Evolutionary conservation across 169 alveolate species (phyloP).

Genomic region (Amoebophrya sp.): DNA sequence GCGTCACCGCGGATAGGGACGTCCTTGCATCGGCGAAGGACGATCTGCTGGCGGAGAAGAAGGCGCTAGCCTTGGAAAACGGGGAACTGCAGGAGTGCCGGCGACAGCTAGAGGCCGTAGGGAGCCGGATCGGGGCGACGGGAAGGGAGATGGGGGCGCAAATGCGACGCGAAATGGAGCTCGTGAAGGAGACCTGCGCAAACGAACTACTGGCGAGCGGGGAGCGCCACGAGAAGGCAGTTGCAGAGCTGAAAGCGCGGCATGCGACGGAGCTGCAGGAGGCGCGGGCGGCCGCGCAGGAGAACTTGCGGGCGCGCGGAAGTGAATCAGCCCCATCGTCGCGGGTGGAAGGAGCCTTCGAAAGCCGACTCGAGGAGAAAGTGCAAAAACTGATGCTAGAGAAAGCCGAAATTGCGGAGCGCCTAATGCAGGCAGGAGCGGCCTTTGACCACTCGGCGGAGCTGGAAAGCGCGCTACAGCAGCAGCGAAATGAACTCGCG

Average conservation of each 20-base stretch:
- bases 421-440: no score
- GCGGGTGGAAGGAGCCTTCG: no score
- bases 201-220: background rate
- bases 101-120: background rate
- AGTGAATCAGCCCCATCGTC: no score
- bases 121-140: background rate
- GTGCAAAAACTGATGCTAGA: no score
- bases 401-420: no score
- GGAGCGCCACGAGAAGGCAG: background rate
- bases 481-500: no score
- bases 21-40: background rate
- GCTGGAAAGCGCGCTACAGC: no score
- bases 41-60: background rate
- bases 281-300: background rate
- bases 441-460: no score
- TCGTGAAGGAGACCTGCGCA: background rate
- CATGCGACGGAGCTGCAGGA: background rate
- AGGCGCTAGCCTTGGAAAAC: background rate
- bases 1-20: background rate
- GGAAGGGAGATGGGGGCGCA: background rate
- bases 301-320: no score
- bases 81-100: background rate
- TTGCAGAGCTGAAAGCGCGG: background rate
- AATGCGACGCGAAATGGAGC: background rate
- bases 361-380: no score